These are phyloP conservation scores for Purpureocillium takamizusanense DNA, from an alignment of 2,329 filamentous ascomycete genomes.

Conservation along the genomic window DNA sequence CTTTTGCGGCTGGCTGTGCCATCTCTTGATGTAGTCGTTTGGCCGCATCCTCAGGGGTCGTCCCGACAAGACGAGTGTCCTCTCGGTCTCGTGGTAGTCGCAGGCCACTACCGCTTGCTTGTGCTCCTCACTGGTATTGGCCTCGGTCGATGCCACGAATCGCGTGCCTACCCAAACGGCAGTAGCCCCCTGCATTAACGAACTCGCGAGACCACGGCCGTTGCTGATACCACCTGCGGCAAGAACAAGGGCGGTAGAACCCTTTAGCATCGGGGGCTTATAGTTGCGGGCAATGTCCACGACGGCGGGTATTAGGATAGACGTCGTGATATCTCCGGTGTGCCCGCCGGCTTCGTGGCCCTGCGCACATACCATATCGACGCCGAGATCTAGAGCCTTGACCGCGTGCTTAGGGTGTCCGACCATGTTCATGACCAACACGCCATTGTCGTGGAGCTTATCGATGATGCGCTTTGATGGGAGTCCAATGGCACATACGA, in stretches of 20 bases:
- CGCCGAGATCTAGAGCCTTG: slow-evolving; percentile 77
- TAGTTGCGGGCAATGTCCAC: slow-evolving; percentile 73
- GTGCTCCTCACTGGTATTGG: slow-evolving; percentile 70
- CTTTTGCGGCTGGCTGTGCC: slow-evolving; percentile 68
- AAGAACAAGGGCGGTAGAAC: slow-evolving; percentile 66
- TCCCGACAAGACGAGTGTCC: slow-evolving; percentile 76
- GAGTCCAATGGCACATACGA: slow-evolving; percentile 81
- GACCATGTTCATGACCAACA: slow-evolving; percentile 95
- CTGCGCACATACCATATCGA: slow-evolving; percentile 86
- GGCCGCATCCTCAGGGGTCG: slow-evolving; percentile 70
- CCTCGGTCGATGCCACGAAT: slow-evolving; percentile 78
- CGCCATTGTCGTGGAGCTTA: slow-evolving; percentile 66
- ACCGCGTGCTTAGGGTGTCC: slow-evolving; percentile 83
- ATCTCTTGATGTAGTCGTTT: slow-evolving; percentile 75
- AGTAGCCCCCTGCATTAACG: slow-evolving; percentile 76
- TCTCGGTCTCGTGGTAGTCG: slow-evolving; percentile 66
- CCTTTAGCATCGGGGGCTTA: slow-evolving; percentile 58
- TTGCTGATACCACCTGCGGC: slow-evolving; percentile 83
- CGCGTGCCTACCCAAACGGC: slow-evolving; percentile 93
- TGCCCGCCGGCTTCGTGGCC: slow-evolving; percentile 93
- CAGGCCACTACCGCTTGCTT: slow-evolving; percentile 76
- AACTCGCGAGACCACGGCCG: slow-evolving; percentile 68
- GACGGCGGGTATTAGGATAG: slow-evolving; percentile 75
- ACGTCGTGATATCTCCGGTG: slow-evolving; percentile 78
- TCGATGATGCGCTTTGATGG: slow-evolving; percentile 67